Conservation (phyloP, 1,284 basidiomycete species). For the Naganishia cerealis region DNA sequence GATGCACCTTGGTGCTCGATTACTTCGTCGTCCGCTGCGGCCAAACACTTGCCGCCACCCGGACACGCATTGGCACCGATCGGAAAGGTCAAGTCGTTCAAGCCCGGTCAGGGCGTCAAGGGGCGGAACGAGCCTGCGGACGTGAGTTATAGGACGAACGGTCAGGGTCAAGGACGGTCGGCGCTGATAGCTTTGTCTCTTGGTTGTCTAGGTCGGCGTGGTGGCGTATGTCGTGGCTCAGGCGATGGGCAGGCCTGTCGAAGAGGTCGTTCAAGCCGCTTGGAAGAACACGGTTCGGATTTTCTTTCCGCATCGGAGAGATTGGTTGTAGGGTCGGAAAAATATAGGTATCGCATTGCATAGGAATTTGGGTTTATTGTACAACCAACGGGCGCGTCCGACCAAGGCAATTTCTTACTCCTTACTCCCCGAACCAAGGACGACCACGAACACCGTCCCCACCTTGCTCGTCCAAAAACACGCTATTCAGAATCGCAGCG, state of each 20-base stretch:
- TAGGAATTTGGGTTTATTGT: not conserved
- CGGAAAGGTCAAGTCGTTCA: constrained; percentile 67
- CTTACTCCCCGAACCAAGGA: not conserved
- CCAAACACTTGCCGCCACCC: constrained; percentile 57
- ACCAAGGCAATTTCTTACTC: not conserved
- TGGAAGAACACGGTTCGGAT: constrained; percentile 69
- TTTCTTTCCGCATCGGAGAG: constrained; percentile 54
- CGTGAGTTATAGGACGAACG: constrained; percentile 36
- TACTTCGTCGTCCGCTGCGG: constrained; percentile 73
- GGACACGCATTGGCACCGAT: constrained; percentile 59
- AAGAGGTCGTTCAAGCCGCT: constrained; percentile 63
- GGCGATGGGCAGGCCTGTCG: constrained; percentile 61
- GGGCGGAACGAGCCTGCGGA: constrained; percentile 77
- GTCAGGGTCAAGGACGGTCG: not conserved
- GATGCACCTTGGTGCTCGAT: constrained; percentile 83
- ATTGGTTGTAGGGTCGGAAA: constrained; percentile 14
- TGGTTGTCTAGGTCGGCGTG: constrained; percentile 58
- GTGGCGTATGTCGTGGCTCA: constrained; percentile 75
- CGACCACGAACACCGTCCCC: not conserved
- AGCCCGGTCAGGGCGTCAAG: constrained; percentile 65
- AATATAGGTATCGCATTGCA: not conserved
- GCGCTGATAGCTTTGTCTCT: constrained; percentile 13
- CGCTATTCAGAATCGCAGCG: constrained; percentile 73
- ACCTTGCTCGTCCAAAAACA: constrained; percentile 59
- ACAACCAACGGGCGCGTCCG: not conserved